Evolutionary conservation across 2,329 filamentous ascomycete species (phyloP), one percentile per base, ranked within the genome.

Genomic region (Colletotrichum spaethianum): DNA sequence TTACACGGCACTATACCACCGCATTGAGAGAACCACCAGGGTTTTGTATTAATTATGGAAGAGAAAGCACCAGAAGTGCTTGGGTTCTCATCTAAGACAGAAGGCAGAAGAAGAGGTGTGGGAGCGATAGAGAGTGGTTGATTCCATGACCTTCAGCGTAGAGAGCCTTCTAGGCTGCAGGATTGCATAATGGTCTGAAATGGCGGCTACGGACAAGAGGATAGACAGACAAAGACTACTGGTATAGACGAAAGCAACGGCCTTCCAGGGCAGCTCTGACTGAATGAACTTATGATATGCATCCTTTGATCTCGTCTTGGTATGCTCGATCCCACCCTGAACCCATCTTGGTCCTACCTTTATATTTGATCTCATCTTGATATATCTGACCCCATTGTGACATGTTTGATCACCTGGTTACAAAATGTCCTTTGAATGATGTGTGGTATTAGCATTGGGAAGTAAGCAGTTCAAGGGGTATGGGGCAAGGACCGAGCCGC

Each of bases 211-310:
- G 23, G 26, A 59, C 16, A 18, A 53, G 36, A 61, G 36, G 26
- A 36, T 42, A 33, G 31, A 7, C 16, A 26, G 40, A 23, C 16
- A 12, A 50, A 59, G 42, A 66, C 42, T 48, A 33, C 36, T 14
- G 18, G 33, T 63, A 61, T 38, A 55, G 36, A 67, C 38, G 56
- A 53, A 46, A 46, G 18, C 18, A 23, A 31, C 28, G 18, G 38
- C 23, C 42, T 60, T n/a, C 18, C 28, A 44, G 28, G 56, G 46
- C 44, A 36, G 28, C 44, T 36, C 40, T 20, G 20, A 31, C 26
- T 28, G 63, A 67, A 62, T 55, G 46, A 67, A 40, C 23, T 52
- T 20, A 52, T 38, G 44, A 50, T 8, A 12, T 20, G 42, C 60
- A 28, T 12, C 14, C 46, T 12, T n/a, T 36, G 23, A 28, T 36